phyloP scores from a whole-genome alignment of 306 rosid genomes.

The Cucurbita pepo region DNA sequence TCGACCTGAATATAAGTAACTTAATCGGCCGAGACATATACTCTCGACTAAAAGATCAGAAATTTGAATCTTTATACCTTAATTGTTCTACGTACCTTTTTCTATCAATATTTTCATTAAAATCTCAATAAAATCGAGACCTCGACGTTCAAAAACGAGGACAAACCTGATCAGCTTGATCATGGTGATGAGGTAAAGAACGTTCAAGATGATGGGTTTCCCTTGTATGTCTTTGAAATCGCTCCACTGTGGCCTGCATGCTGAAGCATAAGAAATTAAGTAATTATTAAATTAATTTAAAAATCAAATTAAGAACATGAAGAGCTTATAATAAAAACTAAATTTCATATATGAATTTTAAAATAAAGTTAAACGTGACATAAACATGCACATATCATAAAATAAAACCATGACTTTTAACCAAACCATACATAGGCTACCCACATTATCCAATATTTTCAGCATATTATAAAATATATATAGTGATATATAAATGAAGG shows the following conservation, averaged over 20 bases:
- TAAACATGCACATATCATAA: not conserved
- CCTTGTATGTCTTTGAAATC: conserved; percentile 23
- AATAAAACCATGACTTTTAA: not conserved
- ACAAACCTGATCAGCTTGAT: conserved; percentile 19
- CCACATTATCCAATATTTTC: not conserved
- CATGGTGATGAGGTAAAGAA: conserved; percentile 10
- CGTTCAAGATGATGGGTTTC: not conserved
- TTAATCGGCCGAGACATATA: too few species aligned
- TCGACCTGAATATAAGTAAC: too few species aligned
- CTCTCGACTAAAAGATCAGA: too few species aligned
- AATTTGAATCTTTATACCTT: too few species aligned
- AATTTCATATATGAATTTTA: not conserved
- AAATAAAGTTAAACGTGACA: not conserved
- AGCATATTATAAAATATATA: not conserved
- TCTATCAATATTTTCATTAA: not conserved
- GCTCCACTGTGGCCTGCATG: conserved; percentile 16
- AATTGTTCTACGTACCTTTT: not conserved
- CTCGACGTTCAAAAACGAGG: not conserved
- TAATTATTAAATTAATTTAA: too few species aligned
- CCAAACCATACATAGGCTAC: not conserved
- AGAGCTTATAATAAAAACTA: not conserved
- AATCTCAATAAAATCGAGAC: too few species aligned
- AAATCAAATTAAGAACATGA: not conserved
- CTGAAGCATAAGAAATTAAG: conserved; percentile 7
- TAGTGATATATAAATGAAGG: not conserved